These are phyloP conservation scores for Pulicaria dysenterica DNA, from an alignment of 129 eudicot species.

Conservation along the genomic window DNA sequence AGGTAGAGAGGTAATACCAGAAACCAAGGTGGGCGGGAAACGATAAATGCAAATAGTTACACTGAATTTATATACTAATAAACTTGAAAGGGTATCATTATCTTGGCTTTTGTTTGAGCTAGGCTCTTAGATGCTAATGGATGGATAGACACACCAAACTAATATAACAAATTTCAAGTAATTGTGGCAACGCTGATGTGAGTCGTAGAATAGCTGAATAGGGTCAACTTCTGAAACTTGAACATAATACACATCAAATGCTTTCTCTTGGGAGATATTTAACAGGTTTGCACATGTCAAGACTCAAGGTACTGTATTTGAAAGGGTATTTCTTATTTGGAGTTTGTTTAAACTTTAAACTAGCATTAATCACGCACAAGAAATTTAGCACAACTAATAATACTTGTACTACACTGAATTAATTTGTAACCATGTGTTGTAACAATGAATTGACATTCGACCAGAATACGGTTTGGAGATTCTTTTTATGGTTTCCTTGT, in stretches of 20 bases:
- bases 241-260: not conserved
- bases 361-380: not conserved
- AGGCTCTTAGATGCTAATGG: not conserved
- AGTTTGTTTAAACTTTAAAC: not conserved
- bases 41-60: not conserved
- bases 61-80: not conserved
- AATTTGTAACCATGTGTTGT: slow-evolving; percentile 4
- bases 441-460: slow-evolving; percentile 18
- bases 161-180: slow-evolving; percentile 4
- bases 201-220: slow-evolving; percentile 13
- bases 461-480: not conserved
- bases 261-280: slow-evolving; percentile 9
- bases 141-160: not conserved
- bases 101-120: not conserved
- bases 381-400: slow-evolving; percentile 3
- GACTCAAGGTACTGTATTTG: slow-evolving; percentile 1
- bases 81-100: not conserved
- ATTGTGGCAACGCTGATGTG: slow-evolving; percentile 1
- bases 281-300: slow-evolving; percentile 1
- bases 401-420: slow-evolving; percentile 19
- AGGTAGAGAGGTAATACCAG: slow-evolving; percentile 12
- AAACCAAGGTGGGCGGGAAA: not conserved
- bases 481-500: slow-evolving; percentile 26
- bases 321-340: slow-evolving; percentile 8
- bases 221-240: not conserved